These are phyloP conservation scores for Aquilaria agallochum DNA, from an alignment of 441 rosid genomes.

Conservation along the genomic window DNA sequence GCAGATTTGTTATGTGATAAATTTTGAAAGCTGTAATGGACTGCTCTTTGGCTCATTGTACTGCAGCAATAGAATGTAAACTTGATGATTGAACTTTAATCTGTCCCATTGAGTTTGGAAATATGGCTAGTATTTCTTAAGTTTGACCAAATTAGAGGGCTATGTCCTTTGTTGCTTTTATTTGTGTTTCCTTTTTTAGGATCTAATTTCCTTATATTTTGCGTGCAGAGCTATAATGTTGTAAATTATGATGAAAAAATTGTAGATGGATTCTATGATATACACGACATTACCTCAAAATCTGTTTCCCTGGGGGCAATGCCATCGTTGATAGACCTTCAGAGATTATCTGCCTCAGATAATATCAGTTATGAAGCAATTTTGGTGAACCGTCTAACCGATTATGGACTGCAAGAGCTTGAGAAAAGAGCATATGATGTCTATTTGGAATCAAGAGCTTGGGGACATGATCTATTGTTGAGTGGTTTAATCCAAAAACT, in stretches of 20 bases:
- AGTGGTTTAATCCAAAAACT: conserved; percentile 73
- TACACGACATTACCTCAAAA: conserved; percentile 62
- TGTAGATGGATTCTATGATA: conserved; percentile 92
- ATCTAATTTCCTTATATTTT: conserved; percentile 11
- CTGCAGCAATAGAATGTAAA: not conserved
- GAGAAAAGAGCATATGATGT: conserved; percentile 52
- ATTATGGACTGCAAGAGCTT: conserved; percentile 70
- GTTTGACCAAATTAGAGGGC: too few species aligned
- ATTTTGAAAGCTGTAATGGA: too few species aligned
- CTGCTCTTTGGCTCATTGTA: too few species aligned
- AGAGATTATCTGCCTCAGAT: conserved; percentile 59
- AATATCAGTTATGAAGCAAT: conserved; percentile 76
- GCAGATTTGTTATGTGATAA: too few species aligned
- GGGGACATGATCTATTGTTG: conserved; percentile 37
- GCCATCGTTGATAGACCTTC: conserved; percentile 89
- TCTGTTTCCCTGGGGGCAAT: conserved; percentile 61
- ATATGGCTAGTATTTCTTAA: too few species aligned
- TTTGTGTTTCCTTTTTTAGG: not conserved
- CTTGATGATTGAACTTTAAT: not conserved
- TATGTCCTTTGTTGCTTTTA: not conserved
- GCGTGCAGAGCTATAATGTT: conserved; percentile 84
- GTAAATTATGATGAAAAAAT: conserved; percentile 84
- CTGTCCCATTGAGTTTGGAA: not conserved
- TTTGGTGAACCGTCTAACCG: conserved; percentile 74
- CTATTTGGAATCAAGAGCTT: conserved; percentile 42